A percentile compares a stretch with the other conserved stretches of the same genome.
Evolutionary conservation across 129 eudicot genomes (phyloP).

Genomic region (Pseudognaphalium luteoalbum): DNA sequence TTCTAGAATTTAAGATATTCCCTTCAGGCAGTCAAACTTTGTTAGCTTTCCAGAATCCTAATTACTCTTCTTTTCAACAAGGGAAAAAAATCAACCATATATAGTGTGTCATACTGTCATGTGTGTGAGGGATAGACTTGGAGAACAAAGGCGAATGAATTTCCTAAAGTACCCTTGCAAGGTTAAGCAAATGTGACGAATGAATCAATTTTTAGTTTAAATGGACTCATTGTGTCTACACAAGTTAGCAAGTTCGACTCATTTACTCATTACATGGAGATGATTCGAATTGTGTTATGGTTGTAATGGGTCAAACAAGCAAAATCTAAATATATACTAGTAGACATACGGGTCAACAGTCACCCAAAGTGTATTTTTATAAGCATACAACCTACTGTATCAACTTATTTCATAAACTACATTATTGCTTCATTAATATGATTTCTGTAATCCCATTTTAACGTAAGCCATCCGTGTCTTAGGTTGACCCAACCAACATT

Average conservation of each 20-base stretch:
- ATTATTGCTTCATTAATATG: background rate
- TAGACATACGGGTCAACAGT: background rate
- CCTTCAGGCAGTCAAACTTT: conserved; percentile 22
- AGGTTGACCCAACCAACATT: background rate
- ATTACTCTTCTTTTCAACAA: conserved; percentile 18
- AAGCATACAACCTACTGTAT: background rate
- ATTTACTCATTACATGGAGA: background rate
- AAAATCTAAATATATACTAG: too few relatives aligned
- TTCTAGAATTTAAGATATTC: conserved; percentile 29
- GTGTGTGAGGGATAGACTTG: background rate
- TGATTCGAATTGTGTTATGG: background rate
- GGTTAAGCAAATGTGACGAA: background rate
- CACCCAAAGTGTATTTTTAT: background rate
- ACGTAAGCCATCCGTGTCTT: background rate
- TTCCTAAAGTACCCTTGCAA: conserved; percentile 21
- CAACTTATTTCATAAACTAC: background rate
- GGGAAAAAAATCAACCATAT: conserved; percentile 22
- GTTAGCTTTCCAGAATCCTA: conserved; percentile 27
- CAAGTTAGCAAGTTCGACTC: background rate
- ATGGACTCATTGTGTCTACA: background rate
- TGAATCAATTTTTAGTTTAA: background rate
- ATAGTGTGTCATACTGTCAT: too few relatives aligned
- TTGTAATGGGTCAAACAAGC: background rate
- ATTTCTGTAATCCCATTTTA: background rate
- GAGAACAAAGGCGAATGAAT: background rate